These are phyloP conservation scores for Chlamydomonas applanata DNA, from an alignment of 139 green algal genomes.

Conservation along the genomic window DNA sequence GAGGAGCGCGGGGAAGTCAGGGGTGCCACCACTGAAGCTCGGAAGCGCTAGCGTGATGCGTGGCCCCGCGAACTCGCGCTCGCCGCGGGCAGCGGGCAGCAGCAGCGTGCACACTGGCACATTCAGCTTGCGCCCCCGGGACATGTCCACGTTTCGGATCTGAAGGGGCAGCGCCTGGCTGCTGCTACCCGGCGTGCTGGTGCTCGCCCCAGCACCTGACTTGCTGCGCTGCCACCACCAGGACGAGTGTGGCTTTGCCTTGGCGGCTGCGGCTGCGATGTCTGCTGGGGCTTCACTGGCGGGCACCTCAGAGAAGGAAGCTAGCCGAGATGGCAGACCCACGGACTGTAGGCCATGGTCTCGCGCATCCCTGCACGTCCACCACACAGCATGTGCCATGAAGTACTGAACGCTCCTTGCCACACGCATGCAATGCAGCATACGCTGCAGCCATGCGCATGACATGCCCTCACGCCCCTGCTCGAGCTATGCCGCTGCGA, in stretches of 20 bases:
- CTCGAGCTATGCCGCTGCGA: too few species aligned
- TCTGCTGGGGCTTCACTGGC: background rate
- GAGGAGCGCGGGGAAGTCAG: conserved; percentile 65
- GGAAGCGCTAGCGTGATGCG: conserved; percentile 58
- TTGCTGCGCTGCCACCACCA: conserved; percentile 18
- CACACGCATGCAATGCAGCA: too few species aligned
- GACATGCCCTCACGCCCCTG: too few species aligned
- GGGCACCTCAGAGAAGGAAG: conserved; percentile 49
- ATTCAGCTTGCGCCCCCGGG: conserved; percentile 10
- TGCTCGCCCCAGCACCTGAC: background rate
- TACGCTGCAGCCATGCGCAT: conserved; percentile 1
- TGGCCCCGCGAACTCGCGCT: conserved; percentile 24
- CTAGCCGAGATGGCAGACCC: conserved; percentile 81
- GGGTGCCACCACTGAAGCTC: conserved; percentile 80
- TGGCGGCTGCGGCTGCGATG: background rate
- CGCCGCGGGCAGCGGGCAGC: conserved; percentile 34
- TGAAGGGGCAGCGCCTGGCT: conserved; percentile 21
- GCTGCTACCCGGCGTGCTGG: background rate
- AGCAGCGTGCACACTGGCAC: conserved; percentile 55
- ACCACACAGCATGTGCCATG: too few species aligned
- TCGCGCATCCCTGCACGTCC: conserved; percentile 55
- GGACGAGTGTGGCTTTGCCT: background rate
- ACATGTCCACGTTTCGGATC: conserved; percentile 35
- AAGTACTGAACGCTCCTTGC: too few species aligned
- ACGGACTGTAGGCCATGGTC: conserved; percentile 74